phyloP scores from a whole-genome alignment of 306 rosid genomes.

The Notholithocarpus densiflorus region DNA sequence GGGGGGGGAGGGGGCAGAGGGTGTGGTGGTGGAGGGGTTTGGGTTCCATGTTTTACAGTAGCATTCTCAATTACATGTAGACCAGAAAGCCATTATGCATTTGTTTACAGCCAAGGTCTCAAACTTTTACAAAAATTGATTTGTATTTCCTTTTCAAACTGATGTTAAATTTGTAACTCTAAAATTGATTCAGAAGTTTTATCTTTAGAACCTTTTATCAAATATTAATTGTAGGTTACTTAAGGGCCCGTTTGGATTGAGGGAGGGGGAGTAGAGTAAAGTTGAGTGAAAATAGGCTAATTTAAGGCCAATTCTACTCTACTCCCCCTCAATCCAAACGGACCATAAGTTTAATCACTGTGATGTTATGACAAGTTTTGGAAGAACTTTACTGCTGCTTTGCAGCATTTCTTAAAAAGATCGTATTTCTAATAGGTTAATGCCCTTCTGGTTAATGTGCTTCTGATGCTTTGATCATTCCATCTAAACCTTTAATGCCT shows the following conservation, averaged over 20 bases:
- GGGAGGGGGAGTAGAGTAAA: no score
- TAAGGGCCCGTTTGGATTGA: no score
- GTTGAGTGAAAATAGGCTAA: no score
- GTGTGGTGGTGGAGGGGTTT: no score
- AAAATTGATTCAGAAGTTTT: background rate
- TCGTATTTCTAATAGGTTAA: no score
- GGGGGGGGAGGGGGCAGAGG: no score
- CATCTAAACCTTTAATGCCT: background rate
- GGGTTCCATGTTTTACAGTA: no score
- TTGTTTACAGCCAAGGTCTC: background rate
- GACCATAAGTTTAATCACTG: background rate
- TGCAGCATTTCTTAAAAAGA: background rate
- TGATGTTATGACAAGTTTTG: background rate
- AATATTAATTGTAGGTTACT: background rate
- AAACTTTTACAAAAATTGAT: background rate
- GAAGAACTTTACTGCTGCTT: background rate
- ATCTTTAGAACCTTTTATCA: background rate
- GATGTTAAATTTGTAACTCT: background rate
- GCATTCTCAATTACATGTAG: no score
- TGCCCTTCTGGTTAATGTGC: no score
- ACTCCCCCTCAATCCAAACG: no score
- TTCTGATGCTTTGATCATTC: background rate
- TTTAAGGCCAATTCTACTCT: no score
- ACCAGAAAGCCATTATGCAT: background rate
- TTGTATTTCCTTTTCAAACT: background rate